A percentile compares a stretch with the other conserved stretches of the same genome.
Evolutionary conservation across 2,329 filamentous ascomycete species (phyloP).

Genomic region (Sclerotinia sclerotiorum): DNA sequence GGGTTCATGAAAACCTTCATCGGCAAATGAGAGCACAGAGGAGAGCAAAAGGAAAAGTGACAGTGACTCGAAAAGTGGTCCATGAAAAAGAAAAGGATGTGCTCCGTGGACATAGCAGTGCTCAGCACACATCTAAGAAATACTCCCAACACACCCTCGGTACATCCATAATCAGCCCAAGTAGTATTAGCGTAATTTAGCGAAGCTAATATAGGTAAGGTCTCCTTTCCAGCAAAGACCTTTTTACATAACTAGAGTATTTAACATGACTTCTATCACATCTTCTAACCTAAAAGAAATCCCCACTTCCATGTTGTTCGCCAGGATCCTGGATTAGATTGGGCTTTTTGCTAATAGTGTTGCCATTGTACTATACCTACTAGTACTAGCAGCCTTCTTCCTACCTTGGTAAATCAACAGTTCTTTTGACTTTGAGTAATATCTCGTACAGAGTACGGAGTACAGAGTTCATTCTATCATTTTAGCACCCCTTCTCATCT

Average conservation of each 20-base stretch:
- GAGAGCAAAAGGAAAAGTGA: background rate
- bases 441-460: background rate
- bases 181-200: background rate
- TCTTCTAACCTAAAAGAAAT: conserved; percentile 6
- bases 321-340: background rate
- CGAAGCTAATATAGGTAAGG: background rate
- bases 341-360: background rate
- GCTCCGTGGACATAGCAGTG: background rate
- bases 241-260: no score
- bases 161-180: background rate
- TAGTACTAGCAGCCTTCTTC: no score
- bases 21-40: background rate
- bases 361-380: background rate
- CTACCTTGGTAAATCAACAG: no score
- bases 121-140: background rate
- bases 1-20: background rate
- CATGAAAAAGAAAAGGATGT: background rate
- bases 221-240: background rate
- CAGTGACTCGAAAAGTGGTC: background rate
- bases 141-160: background rate
- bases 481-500: background rate
- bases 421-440: background rate
- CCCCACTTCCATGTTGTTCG: background rate
- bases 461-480: background rate
- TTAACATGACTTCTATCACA: background rate